phyloP scores from a whole-genome alignment of 2,329 filamentous ascomycete genomes.

The Colletotrichum tofieldiae region DNA sequence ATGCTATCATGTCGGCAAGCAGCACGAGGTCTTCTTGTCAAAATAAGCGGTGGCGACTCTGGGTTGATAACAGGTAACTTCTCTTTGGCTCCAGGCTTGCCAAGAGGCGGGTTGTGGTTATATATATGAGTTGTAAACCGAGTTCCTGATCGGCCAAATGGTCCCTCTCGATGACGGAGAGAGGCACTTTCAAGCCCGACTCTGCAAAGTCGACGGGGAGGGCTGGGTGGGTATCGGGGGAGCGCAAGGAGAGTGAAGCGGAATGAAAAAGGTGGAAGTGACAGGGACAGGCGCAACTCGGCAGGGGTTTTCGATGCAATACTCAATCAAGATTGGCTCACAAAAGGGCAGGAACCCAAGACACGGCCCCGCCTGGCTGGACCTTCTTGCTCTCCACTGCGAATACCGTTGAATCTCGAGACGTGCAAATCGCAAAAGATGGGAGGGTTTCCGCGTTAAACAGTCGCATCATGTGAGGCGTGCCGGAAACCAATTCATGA shows the following conservation, averaged over 20 bases:
- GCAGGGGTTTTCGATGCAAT: neutral
- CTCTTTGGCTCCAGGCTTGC: neutral
- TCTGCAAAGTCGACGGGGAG: neutral
- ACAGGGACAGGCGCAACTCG: neutral
- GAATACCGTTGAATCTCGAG: neutral
- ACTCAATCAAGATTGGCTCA: constrained; percentile 7
- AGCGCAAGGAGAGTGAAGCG: neutral
- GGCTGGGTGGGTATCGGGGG: constrained; percentile 2
- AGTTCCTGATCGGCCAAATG: neutral
- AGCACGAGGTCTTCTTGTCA: neutral
- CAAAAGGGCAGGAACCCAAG: neutral
- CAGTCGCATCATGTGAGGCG: neutral
- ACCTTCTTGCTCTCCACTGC: neutral
- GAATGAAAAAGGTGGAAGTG: neutral
- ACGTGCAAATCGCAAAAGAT: neutral
- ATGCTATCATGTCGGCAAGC: constrained; percentile 16
- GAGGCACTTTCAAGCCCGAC: neutral
- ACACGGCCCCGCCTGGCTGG: constrained; percentile 14
- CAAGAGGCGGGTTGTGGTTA: constrained; percentile 17
- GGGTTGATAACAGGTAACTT: neutral
- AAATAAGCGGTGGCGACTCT: neutral
- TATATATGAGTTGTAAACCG: constrained; percentile 29
- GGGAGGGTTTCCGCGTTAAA: neutral
- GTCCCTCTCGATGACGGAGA: neutral
- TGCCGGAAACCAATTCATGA: neutral